phyloP scores from a whole-genome alignment of 2,329 filamentous ascomycete species.

The Paraphaeosphaeria minitans region DNA sequence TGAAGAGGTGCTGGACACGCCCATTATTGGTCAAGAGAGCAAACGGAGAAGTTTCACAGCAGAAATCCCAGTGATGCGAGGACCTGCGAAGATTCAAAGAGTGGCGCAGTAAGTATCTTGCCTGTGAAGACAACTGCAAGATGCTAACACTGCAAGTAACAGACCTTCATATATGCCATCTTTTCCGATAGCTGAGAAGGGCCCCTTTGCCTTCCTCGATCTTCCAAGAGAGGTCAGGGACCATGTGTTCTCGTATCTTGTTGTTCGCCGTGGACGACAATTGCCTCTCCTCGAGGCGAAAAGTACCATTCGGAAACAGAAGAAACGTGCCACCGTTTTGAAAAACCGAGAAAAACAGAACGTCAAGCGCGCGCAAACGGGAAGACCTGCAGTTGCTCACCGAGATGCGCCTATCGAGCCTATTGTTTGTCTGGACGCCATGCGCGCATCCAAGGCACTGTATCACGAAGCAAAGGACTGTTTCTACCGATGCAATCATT shows the following conservation, averaged over 20 bases:
- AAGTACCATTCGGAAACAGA: constrained; percentile 29
- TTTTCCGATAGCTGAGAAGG: background rate
- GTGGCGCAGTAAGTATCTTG: background rate
- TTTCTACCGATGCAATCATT: constrained; percentile 37
- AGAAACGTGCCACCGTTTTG: constrained; percentile 29
- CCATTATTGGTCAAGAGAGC: constrained; percentile 11
- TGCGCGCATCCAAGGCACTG: constrained; percentile 27
- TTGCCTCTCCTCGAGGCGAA: constrained; percentile 31
- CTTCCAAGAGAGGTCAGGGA: constrained; percentile 37
- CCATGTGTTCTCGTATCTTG: constrained; percentile 36
- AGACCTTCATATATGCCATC: constrained; percentile 3
- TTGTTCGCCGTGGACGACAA: constrained; percentile 21
- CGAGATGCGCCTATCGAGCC: constrained; percentile 21
- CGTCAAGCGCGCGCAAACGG: constrained; percentile 26
- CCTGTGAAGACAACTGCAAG: background rate
- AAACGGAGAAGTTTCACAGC: constrained; percentile 3
- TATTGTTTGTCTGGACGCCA: constrained; percentile 28
- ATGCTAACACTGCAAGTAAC: background rate
- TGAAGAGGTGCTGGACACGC: constrained; percentile 18
- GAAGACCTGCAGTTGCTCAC: constrained; percentile 25
- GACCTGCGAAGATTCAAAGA: background rate
- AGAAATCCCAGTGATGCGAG: background rate
- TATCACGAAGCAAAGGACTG: constrained; percentile 32
- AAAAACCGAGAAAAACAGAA: constrained; percentile 31
- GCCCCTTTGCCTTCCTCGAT: constrained; percentile 34